Evolutionary conservation across 2,329 filamentous ascomycete genomes (phyloP).

Genomic region (Thermochaetoides dissita): DNA sequence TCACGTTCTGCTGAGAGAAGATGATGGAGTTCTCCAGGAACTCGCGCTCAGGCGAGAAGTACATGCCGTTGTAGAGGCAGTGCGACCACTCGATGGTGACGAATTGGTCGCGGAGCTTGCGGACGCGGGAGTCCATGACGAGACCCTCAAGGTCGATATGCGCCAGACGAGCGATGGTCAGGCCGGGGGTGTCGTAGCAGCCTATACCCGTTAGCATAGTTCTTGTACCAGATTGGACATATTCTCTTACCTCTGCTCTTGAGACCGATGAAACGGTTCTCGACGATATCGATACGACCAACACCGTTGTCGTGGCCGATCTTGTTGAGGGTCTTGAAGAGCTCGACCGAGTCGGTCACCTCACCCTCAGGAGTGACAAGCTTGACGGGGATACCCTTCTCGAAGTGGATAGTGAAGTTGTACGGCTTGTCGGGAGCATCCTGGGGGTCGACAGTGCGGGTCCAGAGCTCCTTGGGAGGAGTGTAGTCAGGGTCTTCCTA

Average conservation of each 20-base stretch:
- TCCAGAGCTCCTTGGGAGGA: slow-evolving; percentile 71
- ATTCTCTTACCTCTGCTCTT: slow-evolving; percentile 45
- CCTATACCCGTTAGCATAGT: slow-evolving; percentile 18
- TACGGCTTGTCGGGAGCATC: slow-evolving; percentile 56
- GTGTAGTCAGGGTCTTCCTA: slow-evolving; percentile 47
- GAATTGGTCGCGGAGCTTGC: slow-evolving; percentile 44
- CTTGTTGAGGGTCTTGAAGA: slow-evolving; percentile 59
- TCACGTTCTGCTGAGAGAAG: slow-evolving; percentile 41
- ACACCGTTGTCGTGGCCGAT: slow-evolving; percentile 61
- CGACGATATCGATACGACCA: slow-evolving; percentile 71
- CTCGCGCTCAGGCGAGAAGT: slow-evolving; percentile 40
- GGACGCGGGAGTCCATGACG: slow-evolving; percentile 44
- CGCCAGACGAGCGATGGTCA: slow-evolving; percentile 24
- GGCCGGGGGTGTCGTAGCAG: slow-evolving; percentile 59
- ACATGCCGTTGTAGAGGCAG: slow-evolving; percentile 28
- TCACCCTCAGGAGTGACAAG: slow-evolving; percentile 66
- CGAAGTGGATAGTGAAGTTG: slow-evolving; percentile 57
- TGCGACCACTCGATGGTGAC: slow-evolving; percentile 37
- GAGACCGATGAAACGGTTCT: slow-evolving; percentile 58
- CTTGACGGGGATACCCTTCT: slow-evolving; percentile 54
- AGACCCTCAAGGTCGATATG: slow-evolving; percentile 33
- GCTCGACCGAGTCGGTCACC: slow-evolving; percentile 55
- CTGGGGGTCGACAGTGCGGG: slow-evolving; percentile 52
- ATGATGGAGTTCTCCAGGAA: slow-evolving; percentile 50
- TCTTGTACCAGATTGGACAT: not conserved